Evolutionary conservation across 192 early-diverging fungal species (phyloP).

Genomic region (Bifiguratus adelaidae): DNA sequence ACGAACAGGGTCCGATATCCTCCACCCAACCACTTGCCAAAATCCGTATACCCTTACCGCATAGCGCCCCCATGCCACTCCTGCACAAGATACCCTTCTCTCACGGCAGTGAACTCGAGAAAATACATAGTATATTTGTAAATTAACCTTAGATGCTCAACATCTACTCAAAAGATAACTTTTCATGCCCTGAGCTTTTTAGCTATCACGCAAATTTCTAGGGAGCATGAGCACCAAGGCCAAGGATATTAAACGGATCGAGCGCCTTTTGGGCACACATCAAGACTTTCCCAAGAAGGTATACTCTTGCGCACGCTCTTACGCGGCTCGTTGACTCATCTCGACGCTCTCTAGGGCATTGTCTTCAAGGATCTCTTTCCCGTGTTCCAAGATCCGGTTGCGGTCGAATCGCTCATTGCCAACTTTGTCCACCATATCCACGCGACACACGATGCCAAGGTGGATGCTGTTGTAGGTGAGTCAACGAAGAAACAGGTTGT

Average conservation of each 20-base stretch:
- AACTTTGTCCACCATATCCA: constrained; percentile 78
- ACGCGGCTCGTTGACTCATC: not conserved
- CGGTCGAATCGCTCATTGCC: constrained; percentile 80
- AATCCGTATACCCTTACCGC: too few relatives aligned
- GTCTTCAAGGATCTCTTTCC: constrained; percentile 97
- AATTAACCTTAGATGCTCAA: too few relatives aligned
- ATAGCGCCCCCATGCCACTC: too few relatives aligned
- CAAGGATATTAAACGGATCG: constrained; percentile 29
- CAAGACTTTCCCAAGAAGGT: constrained; percentile 26
- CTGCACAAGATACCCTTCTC: too few relatives aligned
- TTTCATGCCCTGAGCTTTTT: too few relatives aligned
- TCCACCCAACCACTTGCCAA: too few relatives aligned
- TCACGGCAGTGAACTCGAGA: too few relatives aligned
- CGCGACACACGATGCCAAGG: constrained; percentile 44
- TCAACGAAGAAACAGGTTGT: not conserved
- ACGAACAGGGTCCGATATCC: too few relatives aligned
- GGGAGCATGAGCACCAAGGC: too few relatives aligned
- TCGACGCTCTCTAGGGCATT: constrained; percentile 57
- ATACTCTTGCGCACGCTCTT: not conserved
- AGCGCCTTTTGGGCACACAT: constrained; percentile 23
- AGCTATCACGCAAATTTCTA: too few relatives aligned
- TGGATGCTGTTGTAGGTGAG: constrained; percentile 86
- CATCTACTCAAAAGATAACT: too few relatives aligned
- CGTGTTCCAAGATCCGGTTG: constrained; percentile 90
- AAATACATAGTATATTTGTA: too few relatives aligned